Conservation (phyloP, 2,329 filamentous ascomycete species). For the Stylonectria norvegica region DNA sequence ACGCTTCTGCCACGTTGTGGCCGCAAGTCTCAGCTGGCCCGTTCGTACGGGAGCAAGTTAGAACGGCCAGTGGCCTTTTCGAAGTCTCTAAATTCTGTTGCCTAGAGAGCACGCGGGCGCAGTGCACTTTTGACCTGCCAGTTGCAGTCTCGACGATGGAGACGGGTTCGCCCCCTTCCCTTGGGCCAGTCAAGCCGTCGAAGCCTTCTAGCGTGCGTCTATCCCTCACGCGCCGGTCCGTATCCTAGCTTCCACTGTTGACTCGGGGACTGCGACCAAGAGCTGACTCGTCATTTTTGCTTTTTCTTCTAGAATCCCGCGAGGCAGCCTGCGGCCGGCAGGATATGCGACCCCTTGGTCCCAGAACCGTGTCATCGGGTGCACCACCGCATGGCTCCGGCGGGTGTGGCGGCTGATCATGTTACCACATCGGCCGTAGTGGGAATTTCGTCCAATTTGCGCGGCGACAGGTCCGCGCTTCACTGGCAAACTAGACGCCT, state of each 20-base stretch:
- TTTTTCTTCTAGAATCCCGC: constrained; percentile 13
- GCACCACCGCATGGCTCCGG: constrained; percentile 5
- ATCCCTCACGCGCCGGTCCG: not conserved
- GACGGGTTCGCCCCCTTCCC: no score
- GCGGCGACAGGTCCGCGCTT: no score
- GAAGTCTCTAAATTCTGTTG: no score
- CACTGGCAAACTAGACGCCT: no score
- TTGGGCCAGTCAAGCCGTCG: no score
- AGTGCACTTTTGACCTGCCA: no score
- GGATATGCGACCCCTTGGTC: constrained; percentile 23
- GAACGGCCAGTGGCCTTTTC: no score
- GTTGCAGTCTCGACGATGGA: no score
- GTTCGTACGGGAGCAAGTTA: no score
- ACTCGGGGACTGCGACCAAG: not conserved
- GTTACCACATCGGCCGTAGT: no score
- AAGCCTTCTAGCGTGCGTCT: not conserved
- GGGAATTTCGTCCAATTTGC: no score
- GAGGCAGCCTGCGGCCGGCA: constrained; percentile 2
- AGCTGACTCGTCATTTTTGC: constrained; percentile 18
- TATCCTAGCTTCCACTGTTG: not conserved
- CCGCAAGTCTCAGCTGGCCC: constrained; percentile 5
- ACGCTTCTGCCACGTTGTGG: constrained; percentile 17
- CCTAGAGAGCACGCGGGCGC: no score
- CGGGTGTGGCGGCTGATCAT: constrained; percentile 20
- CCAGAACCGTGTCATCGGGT: constrained; percentile 33